Base-by-base conservation (phyloP, 1,139 yeast genomes). In the Meyerozyma guilliermondii region DNA sequence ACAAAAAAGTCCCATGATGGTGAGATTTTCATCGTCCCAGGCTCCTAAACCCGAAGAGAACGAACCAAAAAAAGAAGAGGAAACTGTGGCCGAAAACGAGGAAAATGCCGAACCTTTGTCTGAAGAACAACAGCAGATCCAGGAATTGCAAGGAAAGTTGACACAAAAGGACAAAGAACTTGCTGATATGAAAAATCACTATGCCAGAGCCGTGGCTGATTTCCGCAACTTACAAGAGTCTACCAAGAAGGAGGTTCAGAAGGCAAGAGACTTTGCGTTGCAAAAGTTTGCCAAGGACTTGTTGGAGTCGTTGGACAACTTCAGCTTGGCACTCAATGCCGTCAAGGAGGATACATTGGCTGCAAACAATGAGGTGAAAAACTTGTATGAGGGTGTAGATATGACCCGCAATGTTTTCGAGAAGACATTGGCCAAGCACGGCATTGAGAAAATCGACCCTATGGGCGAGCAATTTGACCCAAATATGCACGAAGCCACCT, bases 271-370 rank as follows among this genome's bases (percentile, higher is more conserved):
- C 61, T 91, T 83, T 68, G 97, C 97, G 1, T 74, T 91, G 52
- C 96, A 89, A 64, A 89, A 87, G 66, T 91, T 91, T 61, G 95
- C 96, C 51, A 86, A 82, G 64, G 98, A 91, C 55, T 75, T 91
- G 60, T 74, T 91, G 54, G 96, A 89, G 56, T 84, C 96, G 5
- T 78, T 89, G 40, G 98, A 91, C 62, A 91, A 91, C 71, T 88
- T 91, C 59, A 86, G 87, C 39, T 87, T 91, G 54, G 97, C 97
- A 2, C 72, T 91, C 55, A 72, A 76, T 43, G 87, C 94, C 2
- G 91, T 89, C 50, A 75, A 78, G 53, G 81, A 76, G 52, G 95
- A 87, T 42, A 75, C 81, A 20, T 60, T 82, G 46, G 63, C 71
- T 48, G 60, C 75, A 42, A 79, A 80, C 52, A 68, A 69, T 43